Evolutionary conservation across 192 early-diverging fungal genomes (phyloP).

Genomic region (Pilaira anomala): DNA sequence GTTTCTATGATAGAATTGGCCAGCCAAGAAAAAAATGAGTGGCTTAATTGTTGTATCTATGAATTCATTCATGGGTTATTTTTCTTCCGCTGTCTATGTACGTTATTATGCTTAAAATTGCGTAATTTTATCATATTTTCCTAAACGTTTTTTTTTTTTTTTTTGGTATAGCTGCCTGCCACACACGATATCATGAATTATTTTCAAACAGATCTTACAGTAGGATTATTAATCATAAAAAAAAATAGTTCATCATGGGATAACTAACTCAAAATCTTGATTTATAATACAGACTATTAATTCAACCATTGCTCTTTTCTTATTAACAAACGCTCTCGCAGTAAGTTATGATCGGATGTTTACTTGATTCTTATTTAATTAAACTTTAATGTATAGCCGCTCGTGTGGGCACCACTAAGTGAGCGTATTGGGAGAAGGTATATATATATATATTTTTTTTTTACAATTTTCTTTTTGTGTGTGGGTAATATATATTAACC

Average conservation of each 20-base stretch:
- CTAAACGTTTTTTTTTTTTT: background rate
- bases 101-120: background rate
- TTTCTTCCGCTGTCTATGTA: slow-evolving; percentile 25
- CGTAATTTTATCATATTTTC: no score
- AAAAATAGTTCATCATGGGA: no score
- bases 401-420: slow-evolving; percentile 27
- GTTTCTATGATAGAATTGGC: slow-evolving; percentile 27
- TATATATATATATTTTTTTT: background rate
- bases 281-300: slow-evolving; percentile 14
- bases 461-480: no score
- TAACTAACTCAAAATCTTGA: background rate
- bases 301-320: slow-evolving; percentile 22
- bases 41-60: slow-evolving; percentile 18
- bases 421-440: slow-evolving; percentile 30
- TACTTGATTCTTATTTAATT: background rate
- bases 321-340: slow-evolving; percentile 12
- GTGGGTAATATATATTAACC: background rate
- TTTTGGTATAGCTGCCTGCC: slow-evolving; percentile 21
- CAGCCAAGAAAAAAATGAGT: slow-evolving; percentile 11
- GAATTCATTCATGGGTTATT: slow-evolving; percentile 29
- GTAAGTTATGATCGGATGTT: background rate
- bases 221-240: background rate
- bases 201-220: slow-evolving; percentile 17
- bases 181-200: slow-evolving; percentile 12
- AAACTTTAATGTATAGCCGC: background rate